These are phyloP conservation scores for Carex littledalei DNA, from an alignment of 176 grass and related monocot species.

Conservation along the genomic window DNA sequence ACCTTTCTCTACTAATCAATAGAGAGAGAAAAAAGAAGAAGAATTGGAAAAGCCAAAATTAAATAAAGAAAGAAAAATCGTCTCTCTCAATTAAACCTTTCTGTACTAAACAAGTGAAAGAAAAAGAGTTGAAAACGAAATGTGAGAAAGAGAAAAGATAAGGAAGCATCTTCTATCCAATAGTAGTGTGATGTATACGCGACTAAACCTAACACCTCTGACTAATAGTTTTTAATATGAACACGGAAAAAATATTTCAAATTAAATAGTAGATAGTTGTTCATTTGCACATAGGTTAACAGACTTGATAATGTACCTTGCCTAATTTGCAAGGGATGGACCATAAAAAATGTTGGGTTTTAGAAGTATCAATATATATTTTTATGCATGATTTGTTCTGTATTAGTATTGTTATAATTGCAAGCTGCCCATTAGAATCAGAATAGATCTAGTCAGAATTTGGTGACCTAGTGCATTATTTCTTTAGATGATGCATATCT, in stretches of 20 bases:
- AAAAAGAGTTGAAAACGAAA: conserved; percentile 6
- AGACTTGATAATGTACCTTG: background rate
- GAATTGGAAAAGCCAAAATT: too few relatives aligned
- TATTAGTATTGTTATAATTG: background rate
- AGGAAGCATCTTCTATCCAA: conserved; percentile 13
- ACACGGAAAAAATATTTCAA: background rate
- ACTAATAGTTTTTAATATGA: background rate
- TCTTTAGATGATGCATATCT: too few relatives aligned
- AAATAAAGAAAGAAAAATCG: too few relatives aligned
- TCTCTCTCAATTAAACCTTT: too few relatives aligned
- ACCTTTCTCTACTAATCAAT: too few relatives aligned
- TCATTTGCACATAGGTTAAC: background rate
- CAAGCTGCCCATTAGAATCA: too few relatives aligned
- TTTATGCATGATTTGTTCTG: background rate
- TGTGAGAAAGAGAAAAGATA: background rate
- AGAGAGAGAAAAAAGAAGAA: background rate
- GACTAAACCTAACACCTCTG: conserved; percentile 3
- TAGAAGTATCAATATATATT: background rate
- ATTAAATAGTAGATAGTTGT: background rate
- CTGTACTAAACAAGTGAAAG: background rate
- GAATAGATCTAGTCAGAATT: too few relatives aligned
- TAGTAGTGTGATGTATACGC: conserved; percentile 4
- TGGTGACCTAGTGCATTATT: too few relatives aligned
- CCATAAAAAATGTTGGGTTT: background rate
- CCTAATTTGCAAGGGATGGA: background rate